phyloP scores from a whole-genome alignment of 345 rosid species.

The Populus tremula region DNA sequence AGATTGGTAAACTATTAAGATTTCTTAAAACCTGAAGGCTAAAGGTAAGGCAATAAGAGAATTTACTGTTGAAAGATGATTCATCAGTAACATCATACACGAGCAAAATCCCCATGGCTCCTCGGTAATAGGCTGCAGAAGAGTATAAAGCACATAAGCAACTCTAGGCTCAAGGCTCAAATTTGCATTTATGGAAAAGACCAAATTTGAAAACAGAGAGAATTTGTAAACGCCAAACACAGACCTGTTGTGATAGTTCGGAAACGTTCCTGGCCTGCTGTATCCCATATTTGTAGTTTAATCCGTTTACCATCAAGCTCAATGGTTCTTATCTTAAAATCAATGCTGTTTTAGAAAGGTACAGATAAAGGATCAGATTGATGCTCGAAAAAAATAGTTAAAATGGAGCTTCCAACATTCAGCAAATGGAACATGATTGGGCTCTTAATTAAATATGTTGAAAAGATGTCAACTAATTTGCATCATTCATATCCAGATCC shows the following conservation, averaged over 20 bases:
- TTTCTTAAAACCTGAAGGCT: background rate
- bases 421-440: background rate
- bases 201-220: background rate
- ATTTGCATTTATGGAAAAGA: background rate
- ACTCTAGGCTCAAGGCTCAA: background rate
- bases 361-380: background rate
- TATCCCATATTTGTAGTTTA: constrained; percentile 73
- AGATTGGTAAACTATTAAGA: background rate
- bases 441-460: background rate
- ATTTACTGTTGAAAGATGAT: constrained; percentile 26
- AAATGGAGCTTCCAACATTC: background rate
- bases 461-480: background rate
- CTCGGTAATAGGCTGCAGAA: constrained; percentile 25
- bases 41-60: background rate
- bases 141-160: background rate
- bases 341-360: constrained; percentile 38
- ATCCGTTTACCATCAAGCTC: constrained; percentile 75
- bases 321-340: constrained; percentile 64
- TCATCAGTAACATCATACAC: constrained; percentile 31
- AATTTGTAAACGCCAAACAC: background rate
- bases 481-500: background rate
- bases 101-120: constrained; percentile 30
- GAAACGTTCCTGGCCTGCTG: constrained; percentile 63
- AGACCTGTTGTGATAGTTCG: constrained; percentile 57
- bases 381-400: background rate